Evolutionary conservation across 768 basidiomycete genomes (phyloP).

Genomic region (Phanerochaete carnosa): DNA sequence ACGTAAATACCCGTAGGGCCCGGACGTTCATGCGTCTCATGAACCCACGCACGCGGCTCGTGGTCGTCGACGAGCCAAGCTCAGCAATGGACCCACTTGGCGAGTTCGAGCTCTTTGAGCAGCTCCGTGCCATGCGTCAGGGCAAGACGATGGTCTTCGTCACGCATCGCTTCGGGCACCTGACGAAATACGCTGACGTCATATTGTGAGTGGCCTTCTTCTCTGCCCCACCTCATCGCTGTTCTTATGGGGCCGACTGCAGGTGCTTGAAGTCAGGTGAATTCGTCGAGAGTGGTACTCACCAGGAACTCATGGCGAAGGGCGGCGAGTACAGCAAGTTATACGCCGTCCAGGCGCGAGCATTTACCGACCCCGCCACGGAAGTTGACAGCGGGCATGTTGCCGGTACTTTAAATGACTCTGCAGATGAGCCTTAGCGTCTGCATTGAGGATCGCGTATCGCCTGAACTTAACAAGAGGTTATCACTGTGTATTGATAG

Average conservation of each 20-base stretch:
- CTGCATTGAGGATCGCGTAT: no score
- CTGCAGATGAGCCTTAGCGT: not conserved
- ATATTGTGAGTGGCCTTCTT: slow-evolving; percentile 53
- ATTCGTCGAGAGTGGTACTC: slow-evolving; percentile 32
- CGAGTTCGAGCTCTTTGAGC: slow-evolving; percentile 45
- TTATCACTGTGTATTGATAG: no score
- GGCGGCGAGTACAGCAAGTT: slow-evolving; percentile 31
- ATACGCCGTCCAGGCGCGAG: slow-evolving; percentile 23
- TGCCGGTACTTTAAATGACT: not conserved
- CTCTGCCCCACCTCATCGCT: no score
- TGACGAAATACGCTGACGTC: slow-evolving; percentile 44
- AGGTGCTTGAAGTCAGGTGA: slow-evolving; percentile 32
- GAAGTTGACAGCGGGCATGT: not conserved
- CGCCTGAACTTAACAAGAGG: no score
- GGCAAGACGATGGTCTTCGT: slow-evolving; percentile 56
- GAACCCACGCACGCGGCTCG: slow-evolving; percentile 37
- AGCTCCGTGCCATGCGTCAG: slow-evolving; percentile 32
- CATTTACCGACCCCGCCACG: not conserved
- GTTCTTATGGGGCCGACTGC: no score
- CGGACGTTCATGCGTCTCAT: slow-evolving; percentile 40
- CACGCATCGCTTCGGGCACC: slow-evolving; percentile 51
- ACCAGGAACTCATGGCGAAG: slow-evolving; percentile 25
- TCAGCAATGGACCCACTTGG: slow-evolving; percentile 54
- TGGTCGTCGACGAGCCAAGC: slow-evolving; percentile 57
- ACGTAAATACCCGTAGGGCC: slow-evolving; percentile 13